Evolutionary conservation across 202 grass and related monocot species (phyloP).

Genomic region (Panicum hallii): DNA sequence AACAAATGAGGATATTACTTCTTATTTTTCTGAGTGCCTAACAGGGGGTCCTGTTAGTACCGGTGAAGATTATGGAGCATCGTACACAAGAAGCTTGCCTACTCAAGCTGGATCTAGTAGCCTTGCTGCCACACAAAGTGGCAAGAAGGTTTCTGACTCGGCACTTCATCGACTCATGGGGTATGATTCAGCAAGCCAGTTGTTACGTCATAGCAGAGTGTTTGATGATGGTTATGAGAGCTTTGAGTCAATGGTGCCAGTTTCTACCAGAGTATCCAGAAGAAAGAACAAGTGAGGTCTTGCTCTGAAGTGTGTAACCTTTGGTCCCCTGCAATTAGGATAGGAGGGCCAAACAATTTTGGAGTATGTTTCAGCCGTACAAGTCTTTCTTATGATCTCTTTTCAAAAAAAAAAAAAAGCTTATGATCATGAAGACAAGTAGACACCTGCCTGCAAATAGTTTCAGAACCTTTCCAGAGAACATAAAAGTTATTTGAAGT

Average conservation of each 20-base stretch:
- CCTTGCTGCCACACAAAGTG: slow-evolving; percentile 48
- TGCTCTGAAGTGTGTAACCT: slow-evolving; percentile 15
- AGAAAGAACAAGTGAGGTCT: slow-evolving; percentile 55
- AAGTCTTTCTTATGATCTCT: slow-evolving; percentile 14
- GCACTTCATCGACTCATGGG: slow-evolving; percentile 93
- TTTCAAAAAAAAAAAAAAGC: too few species aligned
- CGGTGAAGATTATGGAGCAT: slow-evolving; percentile 54
- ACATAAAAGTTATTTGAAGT: slow-evolving; percentile 29
- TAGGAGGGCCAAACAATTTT: slow-evolving; percentile 31
- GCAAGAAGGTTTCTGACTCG: slow-evolving; percentile 48
- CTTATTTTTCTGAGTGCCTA: slow-evolving; percentile 29
- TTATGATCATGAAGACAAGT: slow-evolving; percentile 30
- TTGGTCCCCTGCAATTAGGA: background rate
- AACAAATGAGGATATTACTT: slow-evolving; percentile 42
- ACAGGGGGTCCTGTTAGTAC: slow-evolving; percentile 41
- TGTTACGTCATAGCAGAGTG: slow-evolving; percentile 56
- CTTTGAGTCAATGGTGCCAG: slow-evolving; percentile 69
- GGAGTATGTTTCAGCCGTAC: background rate
- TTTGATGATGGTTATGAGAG: slow-evolving; percentile 63
- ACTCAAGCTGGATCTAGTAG: slow-evolving; percentile 34
- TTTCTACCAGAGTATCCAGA: slow-evolving; percentile 60
- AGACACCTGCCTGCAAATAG: slow-evolving; percentile 37
- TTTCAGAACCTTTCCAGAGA: slow-evolving; percentile 3
- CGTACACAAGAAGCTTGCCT: slow-evolving; percentile 62
- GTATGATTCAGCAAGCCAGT: slow-evolving; percentile 88